These are phyloP conservation scores for Candida suzukii DNA, from an alignment of 805 yeast genomes.

Conservation along the genomic window DNA sequence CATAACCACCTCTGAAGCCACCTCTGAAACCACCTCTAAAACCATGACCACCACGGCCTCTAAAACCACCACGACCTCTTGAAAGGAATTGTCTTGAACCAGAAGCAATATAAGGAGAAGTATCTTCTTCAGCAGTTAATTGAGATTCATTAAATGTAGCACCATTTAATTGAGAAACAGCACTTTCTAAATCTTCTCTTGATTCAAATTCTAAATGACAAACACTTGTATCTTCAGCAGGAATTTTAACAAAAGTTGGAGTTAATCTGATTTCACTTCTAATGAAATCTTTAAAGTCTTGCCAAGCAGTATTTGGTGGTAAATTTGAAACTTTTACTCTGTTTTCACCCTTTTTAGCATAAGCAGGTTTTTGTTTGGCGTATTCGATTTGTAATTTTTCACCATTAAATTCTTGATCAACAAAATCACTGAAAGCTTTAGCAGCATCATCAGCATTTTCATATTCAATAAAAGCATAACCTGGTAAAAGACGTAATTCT, in stretches of 20 bases:
- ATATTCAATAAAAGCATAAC: conserved; percentile 86
- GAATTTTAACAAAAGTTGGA: conserved; percentile 55
- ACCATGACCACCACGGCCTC: no score
- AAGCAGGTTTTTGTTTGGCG: conserved; percentile 44
- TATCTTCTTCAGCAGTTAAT: conserved; percentile 73
- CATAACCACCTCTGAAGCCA: conserved; percentile 32
- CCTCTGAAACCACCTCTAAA: conserved; percentile 28
- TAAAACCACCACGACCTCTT: conserved; percentile 34
- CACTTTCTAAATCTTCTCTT: conserved; percentile 69
- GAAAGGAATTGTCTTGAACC: conserved; percentile 41
- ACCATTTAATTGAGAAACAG: conserved; percentile 68
- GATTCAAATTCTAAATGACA: conserved; percentile 52
- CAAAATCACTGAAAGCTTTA: conserved; percentile 40
- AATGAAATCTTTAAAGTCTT: conserved; percentile 84
- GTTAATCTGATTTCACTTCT: conserved; percentile 62
- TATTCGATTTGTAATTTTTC: conserved; percentile 44
- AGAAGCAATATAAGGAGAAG: conserved; percentile 43
- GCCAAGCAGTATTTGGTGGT: conserved; percentile 79
- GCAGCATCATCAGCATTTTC: conserved; percentile 52
- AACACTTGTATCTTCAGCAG: conserved; percentile 34
- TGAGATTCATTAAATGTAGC: conserved; percentile 58
- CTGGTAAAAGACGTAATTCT: conserved; percentile 68
- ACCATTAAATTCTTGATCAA: conserved; percentile 41
- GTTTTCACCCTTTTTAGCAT: conserved; percentile 62
- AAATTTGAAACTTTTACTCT: conserved; percentile 64